Percentiles rank a stretch among this genome's conserved stretches.
These are phyloP conservation scores for Trichoderma arundinaceum DNA, from an alignment of 2,329 filamentous ascomycete genomes.

Conservation along the genomic window DNA sequence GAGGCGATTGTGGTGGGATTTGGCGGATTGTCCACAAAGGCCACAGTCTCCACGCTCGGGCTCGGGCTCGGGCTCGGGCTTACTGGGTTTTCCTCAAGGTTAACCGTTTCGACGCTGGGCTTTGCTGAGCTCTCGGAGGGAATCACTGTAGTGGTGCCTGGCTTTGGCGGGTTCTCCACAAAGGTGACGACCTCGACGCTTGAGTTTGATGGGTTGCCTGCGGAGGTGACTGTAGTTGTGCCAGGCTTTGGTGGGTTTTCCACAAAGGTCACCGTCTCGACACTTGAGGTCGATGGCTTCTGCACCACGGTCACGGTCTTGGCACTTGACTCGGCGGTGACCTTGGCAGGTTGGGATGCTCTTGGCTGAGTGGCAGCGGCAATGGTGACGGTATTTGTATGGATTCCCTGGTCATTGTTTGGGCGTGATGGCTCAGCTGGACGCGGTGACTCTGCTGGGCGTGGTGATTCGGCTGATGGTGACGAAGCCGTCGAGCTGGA, in stretches of 20 bases:
- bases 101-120: background rate
- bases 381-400: slow-evolving; percentile 6
- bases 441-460: background rate
- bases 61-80: background rate
- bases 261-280: background rate
- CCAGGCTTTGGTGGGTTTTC: background rate
- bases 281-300: background rate
- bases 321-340: background rate
- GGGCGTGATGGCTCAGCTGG: background rate
- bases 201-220: background rate
- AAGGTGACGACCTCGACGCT: background rate
- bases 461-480: background rate
- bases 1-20: slow-evolving; percentile 9
- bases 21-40: slow-evolving; percentile 1
- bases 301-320: background rate
- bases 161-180: background rate
- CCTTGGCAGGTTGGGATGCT: background rate
- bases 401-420: slow-evolving; percentile 10
- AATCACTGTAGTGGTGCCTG: background rate
- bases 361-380: background rate
- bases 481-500: background rate
- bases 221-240: background rate
- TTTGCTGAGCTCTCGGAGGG: background rate
- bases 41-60: background rate
- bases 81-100: background rate